phyloP scores from a whole-genome alignment of 2,329 filamentous ascomycete species.

The Dactylellina cionopaga region DNA sequence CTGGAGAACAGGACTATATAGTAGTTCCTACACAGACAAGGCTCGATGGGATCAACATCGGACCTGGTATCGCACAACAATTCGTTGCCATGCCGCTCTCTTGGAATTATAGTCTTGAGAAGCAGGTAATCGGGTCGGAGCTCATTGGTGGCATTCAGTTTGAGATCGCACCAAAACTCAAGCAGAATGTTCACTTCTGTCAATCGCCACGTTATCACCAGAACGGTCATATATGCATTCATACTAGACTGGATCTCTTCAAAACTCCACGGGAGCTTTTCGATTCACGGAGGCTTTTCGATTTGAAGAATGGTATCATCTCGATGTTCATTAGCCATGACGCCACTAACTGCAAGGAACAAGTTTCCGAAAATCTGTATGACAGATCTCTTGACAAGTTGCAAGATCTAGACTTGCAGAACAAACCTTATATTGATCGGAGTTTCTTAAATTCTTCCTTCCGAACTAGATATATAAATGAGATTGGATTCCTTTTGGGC shows the following conservation, averaged over 20 bases:
- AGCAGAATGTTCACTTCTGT: not conserved
- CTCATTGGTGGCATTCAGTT: constrained; percentile 8
- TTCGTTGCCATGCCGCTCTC: constrained; percentile 22
- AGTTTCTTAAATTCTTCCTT: not conserved
- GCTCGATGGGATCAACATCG: not conserved
- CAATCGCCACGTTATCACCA: not conserved
- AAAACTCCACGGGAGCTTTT: not conserved
- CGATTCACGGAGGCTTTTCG: too few relatives aligned
- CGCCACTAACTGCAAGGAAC: not conserved
- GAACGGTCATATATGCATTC: not conserved
- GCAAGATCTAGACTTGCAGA: too few relatives aligned
- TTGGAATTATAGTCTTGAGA: not conserved
- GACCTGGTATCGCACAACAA: not conserved
- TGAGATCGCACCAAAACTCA: not conserved
- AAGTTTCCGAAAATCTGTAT: too few relatives aligned
- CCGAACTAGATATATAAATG: not conserved
- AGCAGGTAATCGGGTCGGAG: not conserved
- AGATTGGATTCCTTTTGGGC: not conserved
- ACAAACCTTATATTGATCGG: not conserved
- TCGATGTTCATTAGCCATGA: too few relatives aligned
- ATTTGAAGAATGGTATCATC: too few relatives aligned
- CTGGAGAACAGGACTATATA: not conserved
- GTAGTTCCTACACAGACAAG: not conserved
- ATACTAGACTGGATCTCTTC: not conserved
- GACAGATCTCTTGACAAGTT: too few relatives aligned